Conservation (phyloP, 2,329 filamentous ascomycete genomes). For the Anisogramma anomala region DNA sequence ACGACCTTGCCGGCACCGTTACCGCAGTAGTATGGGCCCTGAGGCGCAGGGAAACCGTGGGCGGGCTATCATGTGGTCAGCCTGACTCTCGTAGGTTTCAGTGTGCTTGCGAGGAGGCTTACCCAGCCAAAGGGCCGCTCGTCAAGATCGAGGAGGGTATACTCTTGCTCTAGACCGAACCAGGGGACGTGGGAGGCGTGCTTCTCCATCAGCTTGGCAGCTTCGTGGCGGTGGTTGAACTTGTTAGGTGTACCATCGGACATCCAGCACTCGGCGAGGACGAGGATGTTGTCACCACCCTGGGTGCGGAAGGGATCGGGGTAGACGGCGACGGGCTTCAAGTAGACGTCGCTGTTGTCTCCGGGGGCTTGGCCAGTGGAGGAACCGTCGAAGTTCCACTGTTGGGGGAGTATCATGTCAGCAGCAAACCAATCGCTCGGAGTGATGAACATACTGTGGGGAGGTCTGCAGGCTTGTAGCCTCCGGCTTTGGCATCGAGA, state of each 20-base stretch:
- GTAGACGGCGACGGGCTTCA: constrained; percentile 79
- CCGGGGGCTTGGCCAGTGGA: constrained; percentile 67
- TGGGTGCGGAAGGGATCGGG: constrained; percentile 55
- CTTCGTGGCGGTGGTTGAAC: constrained; percentile 95
- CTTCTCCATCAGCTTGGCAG: constrained; percentile 76
- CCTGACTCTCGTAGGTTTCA: too few relatives aligned
- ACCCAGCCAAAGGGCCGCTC: constrained; percentile 85
- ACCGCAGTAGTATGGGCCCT: constrained; percentile 96
- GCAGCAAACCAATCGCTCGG: neutral
- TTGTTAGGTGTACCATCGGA: constrained; percentile 92
- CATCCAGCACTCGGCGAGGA: constrained; percentile 91
- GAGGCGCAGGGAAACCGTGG: constrained; percentile 79
- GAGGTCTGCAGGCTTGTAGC: constrained; percentile 39
- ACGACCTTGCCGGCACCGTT: constrained; percentile 95
- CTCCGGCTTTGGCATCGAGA: constrained; percentile 32
- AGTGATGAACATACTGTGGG: constrained; percentile 23
- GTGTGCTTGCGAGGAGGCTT: neutral
- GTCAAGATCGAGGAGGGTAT: constrained; percentile 77
- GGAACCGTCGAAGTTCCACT: constrained; percentile 45
- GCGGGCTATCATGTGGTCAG: constrained; percentile 33
- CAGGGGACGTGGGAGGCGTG: constrained; percentile 77
- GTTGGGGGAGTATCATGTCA: neutral
- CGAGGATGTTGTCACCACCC: constrained; percentile 78
- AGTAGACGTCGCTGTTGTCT: constrained; percentile 96
- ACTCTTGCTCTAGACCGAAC: constrained; percentile 98